Evolutionary conservation across 2,329 filamentous ascomycete species (phyloP).

Genomic region (Colletotrichum limetticola): DNA sequence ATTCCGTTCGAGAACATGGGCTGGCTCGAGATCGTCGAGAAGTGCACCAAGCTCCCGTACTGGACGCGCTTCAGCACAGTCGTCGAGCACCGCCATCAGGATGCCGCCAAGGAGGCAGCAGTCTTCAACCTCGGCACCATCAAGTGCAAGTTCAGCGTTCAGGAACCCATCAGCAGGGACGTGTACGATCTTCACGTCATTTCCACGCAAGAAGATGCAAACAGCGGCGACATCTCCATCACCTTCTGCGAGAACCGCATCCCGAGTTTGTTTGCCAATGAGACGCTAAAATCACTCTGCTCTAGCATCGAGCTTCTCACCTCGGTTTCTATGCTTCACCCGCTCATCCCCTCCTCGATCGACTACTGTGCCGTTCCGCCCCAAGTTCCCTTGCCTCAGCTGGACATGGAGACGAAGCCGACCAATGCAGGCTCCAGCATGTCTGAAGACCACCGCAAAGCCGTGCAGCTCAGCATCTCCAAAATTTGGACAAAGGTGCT

Average conservation of each 20-base stretch:
- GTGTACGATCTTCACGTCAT: slow-evolving; percentile 58
- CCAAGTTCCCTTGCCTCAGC: slow-evolving; percentile 53
- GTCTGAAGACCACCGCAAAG: slow-evolving; percentile 51
- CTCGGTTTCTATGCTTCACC: slow-evolving; percentile 57
- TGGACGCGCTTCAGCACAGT: slow-evolving; percentile 66
- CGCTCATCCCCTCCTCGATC: slow-evolving; percentile 54
- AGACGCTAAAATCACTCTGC: slow-evolving; percentile 57
- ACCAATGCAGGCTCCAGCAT: slow-evolving; percentile 43
- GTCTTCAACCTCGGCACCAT: slow-evolving; percentile 57
- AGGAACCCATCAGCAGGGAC: slow-evolving; percentile 53
- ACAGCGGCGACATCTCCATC: slow-evolving; percentile 54
- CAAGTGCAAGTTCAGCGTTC: slow-evolving; percentile 55
- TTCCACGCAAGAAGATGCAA: slow-evolving; percentile 50
- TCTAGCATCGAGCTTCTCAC: slow-evolving; percentile 58
- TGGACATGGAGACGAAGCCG: slow-evolving; percentile 39
- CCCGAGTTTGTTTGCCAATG: slow-evolving; percentile 52
- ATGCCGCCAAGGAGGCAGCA: slow-evolving; percentile 50
- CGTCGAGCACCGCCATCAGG: slow-evolving; percentile 60
- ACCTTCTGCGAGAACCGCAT: slow-evolving; percentile 59
- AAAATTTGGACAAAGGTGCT: slow-evolving; percentile 58
- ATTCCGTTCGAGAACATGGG: slow-evolving; percentile 63
- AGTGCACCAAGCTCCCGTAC: slow-evolving; percentile 64
- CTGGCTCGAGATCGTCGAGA: slow-evolving; percentile 60
- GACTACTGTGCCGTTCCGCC: slow-evolving; percentile 52
- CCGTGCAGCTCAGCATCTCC: slow-evolving; percentile 54